phyloP scores from a whole-genome alignment of 1,139 yeast genomes.

The Yamadazyma atlantica region DNA sequence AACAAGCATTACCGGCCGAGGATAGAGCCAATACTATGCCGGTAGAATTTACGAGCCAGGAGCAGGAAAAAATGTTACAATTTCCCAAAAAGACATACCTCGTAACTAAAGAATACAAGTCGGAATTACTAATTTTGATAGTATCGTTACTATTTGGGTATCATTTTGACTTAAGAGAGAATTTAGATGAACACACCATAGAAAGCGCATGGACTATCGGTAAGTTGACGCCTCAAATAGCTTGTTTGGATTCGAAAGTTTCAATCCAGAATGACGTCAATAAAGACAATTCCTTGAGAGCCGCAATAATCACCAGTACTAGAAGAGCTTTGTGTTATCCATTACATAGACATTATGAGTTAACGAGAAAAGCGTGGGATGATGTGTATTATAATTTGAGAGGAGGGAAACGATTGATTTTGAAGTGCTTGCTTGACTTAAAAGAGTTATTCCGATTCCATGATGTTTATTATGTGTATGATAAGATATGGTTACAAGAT shows the following conservation, averaged over 20 bases:
- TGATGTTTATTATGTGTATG: slow-evolving; percentile 87
- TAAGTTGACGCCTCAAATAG: slow-evolving; percentile 72
- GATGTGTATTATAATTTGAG: slow-evolving; percentile 68
- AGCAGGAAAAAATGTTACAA: slow-evolving; percentile 63
- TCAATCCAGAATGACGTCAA: slow-evolving; percentile 36
- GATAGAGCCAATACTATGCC: slow-evolving; percentile 32
- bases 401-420: slow-evolving; percentile 66
- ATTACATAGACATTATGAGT: slow-evolving; percentile 66
- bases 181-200: slow-evolving; percentile 73
- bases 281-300: slow-evolving; percentile 36
- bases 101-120: slow-evolving; percentile 46
- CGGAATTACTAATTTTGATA: slow-evolving; percentile 55
- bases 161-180: slow-evolving; percentile 72
- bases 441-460: slow-evolving; percentile 79
- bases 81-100: slow-evolving; percentile 67
- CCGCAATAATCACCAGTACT: slow-evolving; percentile 57
- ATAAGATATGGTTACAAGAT: slow-evolving; percentile 78
- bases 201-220: slow-evolving; percentile 97
- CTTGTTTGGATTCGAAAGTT: slow-evolving; percentile 64
- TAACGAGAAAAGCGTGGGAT: slow-evolving; percentile 65
- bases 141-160: slow-evolving; percentile 70
- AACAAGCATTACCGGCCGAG: slow-evolving; percentile 21
- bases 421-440: slow-evolving; percentile 57
- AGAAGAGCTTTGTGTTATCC: slow-evolving; percentile 81
- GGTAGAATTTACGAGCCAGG: slow-evolving; percentile 56